These are phyloP conservation scores for Colletotrichum euphorbiae DNA, from an alignment of 2,329 filamentous ascomycete genomes.

Conservation along the genomic window DNA sequence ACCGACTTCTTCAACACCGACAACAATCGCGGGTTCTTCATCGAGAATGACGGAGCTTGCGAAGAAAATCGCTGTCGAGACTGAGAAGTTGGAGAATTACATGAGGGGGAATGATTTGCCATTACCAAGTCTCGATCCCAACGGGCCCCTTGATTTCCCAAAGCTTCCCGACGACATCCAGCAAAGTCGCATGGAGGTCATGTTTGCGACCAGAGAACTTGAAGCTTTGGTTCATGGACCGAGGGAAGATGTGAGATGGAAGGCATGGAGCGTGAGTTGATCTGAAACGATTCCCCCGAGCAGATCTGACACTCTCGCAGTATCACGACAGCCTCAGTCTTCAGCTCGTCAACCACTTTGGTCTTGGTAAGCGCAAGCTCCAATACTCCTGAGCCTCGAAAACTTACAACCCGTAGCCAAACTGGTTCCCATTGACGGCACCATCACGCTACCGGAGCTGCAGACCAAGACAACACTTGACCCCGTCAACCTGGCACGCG, in stretches of 20 bases:
- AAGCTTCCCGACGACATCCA: constrained; percentile 59
- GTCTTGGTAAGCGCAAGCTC: constrained; percentile 54
- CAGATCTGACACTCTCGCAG: constrained; percentile 47
- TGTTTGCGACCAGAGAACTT: constrained; percentile 62
- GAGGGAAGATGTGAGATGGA: constrained; percentile 63
- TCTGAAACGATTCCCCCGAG: neutral
- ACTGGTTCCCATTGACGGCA: constrained; percentile 60
- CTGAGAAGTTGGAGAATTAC: constrained; percentile 62
- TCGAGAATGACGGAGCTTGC: constrained; percentile 60
- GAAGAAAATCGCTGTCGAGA: constrained; percentile 59
- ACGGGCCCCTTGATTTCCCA: constrained; percentile 60
- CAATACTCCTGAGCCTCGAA: neutral
- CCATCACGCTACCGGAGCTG: constrained; percentile 60
- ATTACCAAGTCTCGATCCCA: constrained; percentile 58
- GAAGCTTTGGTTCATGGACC: constrained; percentile 61
- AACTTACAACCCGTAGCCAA: constrained; percentile 52
- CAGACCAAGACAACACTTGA: constrained; percentile 59
- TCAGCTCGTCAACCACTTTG: constrained; percentile 62
- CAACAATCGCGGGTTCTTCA: neutral
- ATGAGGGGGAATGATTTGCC: constrained; percentile 55
- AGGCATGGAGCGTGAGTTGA: constrained; percentile 62
- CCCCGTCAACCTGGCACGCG: constrained; percentile 61
- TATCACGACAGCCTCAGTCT: constrained; percentile 63
- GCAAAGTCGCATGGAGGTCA: constrained; percentile 58
- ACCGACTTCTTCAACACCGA: neutral